phyloP scores from a whole-genome alignment of 371 early-diverging fungal genomes.

The Choanephora cucurbitarum region DNA sequence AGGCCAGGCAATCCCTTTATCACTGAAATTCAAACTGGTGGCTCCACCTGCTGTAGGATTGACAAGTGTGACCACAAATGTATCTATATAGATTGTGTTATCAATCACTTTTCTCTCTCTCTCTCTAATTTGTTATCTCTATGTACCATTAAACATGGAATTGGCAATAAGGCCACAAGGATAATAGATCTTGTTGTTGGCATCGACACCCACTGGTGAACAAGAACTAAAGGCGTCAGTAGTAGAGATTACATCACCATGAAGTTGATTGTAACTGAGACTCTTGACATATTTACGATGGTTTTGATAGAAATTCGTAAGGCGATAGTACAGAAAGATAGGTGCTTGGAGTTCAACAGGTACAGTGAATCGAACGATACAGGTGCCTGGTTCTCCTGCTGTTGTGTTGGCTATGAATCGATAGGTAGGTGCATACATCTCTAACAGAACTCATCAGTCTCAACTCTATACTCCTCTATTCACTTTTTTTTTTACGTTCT shows the following conservation, averaged over 20 bases:
- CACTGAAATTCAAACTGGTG: slow-evolving; percentile 46
- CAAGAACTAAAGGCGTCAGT: slow-evolving; percentile 34
- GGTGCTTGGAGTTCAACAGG: slow-evolving; percentile 60
- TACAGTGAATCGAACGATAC: slow-evolving; percentile 70
- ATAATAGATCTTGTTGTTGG: slow-evolving; percentile 63
- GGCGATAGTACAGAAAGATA: slow-evolving; percentile 81
- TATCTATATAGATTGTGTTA: slow-evolving; percentile 37
- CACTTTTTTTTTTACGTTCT: slow-evolving; percentile 25
- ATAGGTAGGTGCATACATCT: slow-evolving; percentile 39
- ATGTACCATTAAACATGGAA: slow-evolving; percentile 90
- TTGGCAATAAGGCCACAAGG: slow-evolving; percentile 96
- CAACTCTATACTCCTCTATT: not conserved
- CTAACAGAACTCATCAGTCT: slow-evolving; percentile 10
- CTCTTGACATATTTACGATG: slow-evolving; percentile 90
- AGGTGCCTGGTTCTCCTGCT: slow-evolving; percentile 39
- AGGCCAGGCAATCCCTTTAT: slow-evolving; percentile 81
- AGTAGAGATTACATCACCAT: slow-evolving; percentile 55
- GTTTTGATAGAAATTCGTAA: slow-evolving; percentile 95
- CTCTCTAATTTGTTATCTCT: no score
- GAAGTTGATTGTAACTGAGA: slow-evolving; percentile 75
- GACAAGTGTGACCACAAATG: slow-evolving; percentile 49
- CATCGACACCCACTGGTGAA: slow-evolving; percentile 37
- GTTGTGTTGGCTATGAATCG: slow-evolving; percentile 27
- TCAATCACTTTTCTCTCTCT: slow-evolving; percentile 2
- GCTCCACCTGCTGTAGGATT: slow-evolving; percentile 43